Evolutionary conservation across 352 stramenopile species (phyloP).

Genomic region (Globisporangium middletonii): DNA sequence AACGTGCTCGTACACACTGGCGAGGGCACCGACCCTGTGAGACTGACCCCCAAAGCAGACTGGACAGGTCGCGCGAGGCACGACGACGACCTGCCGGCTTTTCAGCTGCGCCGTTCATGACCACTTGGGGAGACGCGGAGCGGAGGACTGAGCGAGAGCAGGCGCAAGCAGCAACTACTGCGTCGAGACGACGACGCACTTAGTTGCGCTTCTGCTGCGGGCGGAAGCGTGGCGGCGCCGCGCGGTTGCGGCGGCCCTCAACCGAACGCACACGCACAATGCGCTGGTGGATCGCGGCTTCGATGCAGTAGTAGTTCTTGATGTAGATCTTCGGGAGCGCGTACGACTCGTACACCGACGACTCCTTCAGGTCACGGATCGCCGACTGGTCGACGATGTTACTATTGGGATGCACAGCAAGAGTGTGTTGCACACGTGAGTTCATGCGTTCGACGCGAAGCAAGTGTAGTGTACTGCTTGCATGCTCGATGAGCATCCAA

Average conservation of each 20-base stretch:
- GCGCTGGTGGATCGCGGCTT: slow-evolving; percentile 98
- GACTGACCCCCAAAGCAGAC: background rate
- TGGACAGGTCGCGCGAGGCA: background rate
- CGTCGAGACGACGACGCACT: background rate
- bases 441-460: background rate
- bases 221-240: slow-evolving; percentile 87
- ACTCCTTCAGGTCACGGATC: slow-evolving; percentile 98
- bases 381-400: slow-evolving; percentile 99
- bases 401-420: slow-evolving; percentile 25
- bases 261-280: slow-evolving; percentile 97
- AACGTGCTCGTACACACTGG: background rate
- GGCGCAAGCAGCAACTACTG: too few species aligned
- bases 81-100: background rate
- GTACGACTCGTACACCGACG: slow-evolving; percentile 98
- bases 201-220: slow-evolving; percentile 28
- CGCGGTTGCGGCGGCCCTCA: slow-evolving; percentile 90
- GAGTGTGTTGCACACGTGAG: background rate
- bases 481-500: too few species aligned
- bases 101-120: background rate
- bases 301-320: slow-evolving; percentile 99
- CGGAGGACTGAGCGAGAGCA: background rate
- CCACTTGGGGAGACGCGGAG: background rate
- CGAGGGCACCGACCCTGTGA: background rate
- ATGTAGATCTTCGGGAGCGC: slow-evolving; percentile 99
- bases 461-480: too few species aligned